Percentiles rank a stretch among this genome's conserved stretches.
phyloP scores from a whole-genome alignment of 345 rosid species.

The Eucalyptus decipiens region DNA sequence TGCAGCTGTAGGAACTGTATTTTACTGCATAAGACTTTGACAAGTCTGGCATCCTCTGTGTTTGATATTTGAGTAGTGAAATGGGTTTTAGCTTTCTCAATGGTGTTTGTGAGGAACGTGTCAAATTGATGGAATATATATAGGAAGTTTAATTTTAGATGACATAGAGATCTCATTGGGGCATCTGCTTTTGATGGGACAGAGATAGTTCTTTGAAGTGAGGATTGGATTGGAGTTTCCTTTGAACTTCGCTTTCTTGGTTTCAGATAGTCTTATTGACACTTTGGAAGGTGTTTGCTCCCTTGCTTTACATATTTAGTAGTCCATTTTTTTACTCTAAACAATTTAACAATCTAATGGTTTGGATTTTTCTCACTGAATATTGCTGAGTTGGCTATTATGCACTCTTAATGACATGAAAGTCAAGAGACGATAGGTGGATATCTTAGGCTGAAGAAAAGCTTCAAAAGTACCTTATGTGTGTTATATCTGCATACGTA shows the following conservation, averaged over 20 bases:
- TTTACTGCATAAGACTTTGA: background rate
- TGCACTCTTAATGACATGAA: background rate
- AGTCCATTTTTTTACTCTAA: background rate
- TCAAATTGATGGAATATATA: background rate
- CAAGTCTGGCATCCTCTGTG: background rate
- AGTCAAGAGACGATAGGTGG: background rate
- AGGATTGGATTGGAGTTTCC: background rate
- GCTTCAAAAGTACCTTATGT: background rate
- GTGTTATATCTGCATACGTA: background rate
- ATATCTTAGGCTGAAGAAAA: background rate
- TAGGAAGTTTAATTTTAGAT: background rate
- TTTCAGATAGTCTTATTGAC: background rate
- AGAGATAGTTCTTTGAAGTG: background rate
- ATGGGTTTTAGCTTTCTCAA: background rate
- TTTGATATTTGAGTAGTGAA: background rate
- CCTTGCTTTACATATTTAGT: background rate
- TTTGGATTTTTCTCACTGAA: background rate
- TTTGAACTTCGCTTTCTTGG: background rate
- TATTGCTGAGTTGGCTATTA: background rate
- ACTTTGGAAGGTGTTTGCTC: background rate
- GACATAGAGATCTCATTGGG: background rate
- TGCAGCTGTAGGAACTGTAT: background rate
- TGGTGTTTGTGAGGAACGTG: background rate
- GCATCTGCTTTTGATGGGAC: background rate
- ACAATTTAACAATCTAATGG: background rate